Percentiles rank a stretch among this genome's conserved stretches.
These are phyloP conservation scores for Nicotiana otophora DNA, from an alignment of 257 asterid genomes.

Conservation along the genomic window DNA sequence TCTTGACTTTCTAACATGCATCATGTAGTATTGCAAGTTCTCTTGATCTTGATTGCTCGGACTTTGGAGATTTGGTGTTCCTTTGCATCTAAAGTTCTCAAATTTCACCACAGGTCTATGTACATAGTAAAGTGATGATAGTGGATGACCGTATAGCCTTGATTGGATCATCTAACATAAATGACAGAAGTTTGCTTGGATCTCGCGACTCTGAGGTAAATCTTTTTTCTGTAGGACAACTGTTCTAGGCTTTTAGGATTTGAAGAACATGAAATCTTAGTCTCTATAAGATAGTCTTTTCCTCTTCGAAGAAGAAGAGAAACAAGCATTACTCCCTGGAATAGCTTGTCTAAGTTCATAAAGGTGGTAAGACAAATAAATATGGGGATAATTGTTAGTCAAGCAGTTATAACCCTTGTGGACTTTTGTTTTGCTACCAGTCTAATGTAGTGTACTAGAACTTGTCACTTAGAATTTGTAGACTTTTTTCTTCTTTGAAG, in stretches of 20 bases:
- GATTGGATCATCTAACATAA: slow-evolving; percentile 86
- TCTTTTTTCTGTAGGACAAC: neutral
- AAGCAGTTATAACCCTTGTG: neutral
- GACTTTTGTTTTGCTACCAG: neutral
- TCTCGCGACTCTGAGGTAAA: slow-evolving; percentile 96
- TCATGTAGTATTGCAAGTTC: neutral
- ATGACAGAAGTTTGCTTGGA: slow-evolving; percentile 94
- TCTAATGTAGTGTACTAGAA: neutral
- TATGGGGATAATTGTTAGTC: neutral
- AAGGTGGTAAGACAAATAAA: neutral
- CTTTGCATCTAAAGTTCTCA: neutral
- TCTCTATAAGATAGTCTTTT: neutral
- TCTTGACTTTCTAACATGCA: neutral
- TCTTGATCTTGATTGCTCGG: neutral
- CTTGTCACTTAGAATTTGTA: neutral
- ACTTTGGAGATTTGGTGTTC: neutral
- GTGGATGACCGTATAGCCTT: slow-evolving; percentile 74
- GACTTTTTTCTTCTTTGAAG: neutral
- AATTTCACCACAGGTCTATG: slow-evolving; percentile 54
- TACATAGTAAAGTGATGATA: slow-evolving; percentile 95
- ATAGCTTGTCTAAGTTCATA: neutral
- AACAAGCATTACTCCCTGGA: neutral
- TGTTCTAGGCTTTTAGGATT: neutral
- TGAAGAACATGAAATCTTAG: neutral
- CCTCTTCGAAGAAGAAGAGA: neutral